phyloP scores from a whole-genome alignment of 441 rosid species.

The Erysimum pusillum region DNA sequence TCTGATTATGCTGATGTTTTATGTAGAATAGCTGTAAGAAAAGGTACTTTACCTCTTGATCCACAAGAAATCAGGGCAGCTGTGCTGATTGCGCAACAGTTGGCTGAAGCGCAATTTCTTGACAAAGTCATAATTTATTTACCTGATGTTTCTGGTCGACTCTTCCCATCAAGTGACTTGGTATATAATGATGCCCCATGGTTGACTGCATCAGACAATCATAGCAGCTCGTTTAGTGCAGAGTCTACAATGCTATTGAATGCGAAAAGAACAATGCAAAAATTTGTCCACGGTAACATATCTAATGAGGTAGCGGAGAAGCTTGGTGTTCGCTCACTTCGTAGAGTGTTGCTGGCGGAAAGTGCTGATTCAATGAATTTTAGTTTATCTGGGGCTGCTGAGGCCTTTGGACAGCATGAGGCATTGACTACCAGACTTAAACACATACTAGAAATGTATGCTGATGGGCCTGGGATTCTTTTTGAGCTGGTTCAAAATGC shows the following conservation, averaged over 20 bases:
- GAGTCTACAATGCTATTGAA: constrained; percentile 66
- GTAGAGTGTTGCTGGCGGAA: constrained; percentile 96
- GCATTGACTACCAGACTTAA: constrained; percentile 97
- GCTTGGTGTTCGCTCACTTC: constrained; percentile 97
- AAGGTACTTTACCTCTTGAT: constrained; percentile 82
- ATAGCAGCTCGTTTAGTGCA: constrained; percentile 63
- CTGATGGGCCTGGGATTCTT: constrained; percentile 99
- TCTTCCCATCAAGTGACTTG: constrained; percentile 81
- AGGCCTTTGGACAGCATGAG: constrained; percentile 99
- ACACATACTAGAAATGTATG: constrained; percentile 99
- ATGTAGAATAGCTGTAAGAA: constrained; percentile 78
- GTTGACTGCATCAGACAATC: constrained; percentile 83
- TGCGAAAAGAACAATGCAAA: constrained; percentile 78
- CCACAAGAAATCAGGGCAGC: constrained; percentile 87
- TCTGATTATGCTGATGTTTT: constrained; percentile 88
- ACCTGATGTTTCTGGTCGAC: constrained; percentile 89
- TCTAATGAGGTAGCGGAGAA: constrained; percentile 98
- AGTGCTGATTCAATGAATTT: constrained; percentile 99
- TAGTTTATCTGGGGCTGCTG: constrained; percentile 96
- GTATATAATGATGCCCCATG: constrained; percentile 99
- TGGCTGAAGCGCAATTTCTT: constrained; percentile 82
- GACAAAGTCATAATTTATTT: constrained; percentile 78
- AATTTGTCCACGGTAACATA: constrained; percentile 91
- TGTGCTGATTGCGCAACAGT: constrained; percentile 86
- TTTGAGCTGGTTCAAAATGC: constrained; percentile 98